Conservation (phyloP, 208 protist species). For the Trypanosoma cruzi region DNA sequence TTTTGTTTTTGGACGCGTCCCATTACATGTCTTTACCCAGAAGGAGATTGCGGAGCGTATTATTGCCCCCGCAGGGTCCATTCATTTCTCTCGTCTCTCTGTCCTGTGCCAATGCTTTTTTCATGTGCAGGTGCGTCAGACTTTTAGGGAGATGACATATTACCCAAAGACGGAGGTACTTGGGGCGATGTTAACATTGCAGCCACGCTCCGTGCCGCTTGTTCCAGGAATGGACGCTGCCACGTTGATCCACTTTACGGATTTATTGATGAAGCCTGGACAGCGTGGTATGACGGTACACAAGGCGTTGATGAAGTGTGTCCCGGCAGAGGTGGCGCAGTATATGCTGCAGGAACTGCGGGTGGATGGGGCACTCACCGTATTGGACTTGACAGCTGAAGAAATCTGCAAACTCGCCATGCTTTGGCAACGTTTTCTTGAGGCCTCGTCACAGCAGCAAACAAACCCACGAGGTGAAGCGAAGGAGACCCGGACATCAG, state of each 20-base stretch:
- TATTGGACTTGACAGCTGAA: conserved; percentile 71
- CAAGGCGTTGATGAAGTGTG: conserved; percentile 63
- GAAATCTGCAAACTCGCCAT: conserved; percentile 69
- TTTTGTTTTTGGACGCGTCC: conserved; percentile 84
- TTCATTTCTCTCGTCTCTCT: conserved; percentile 84
- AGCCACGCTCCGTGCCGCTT: conserved; percentile 63
- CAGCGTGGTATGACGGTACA: conserved; percentile 58
- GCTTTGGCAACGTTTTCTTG: conserved; percentile 76
- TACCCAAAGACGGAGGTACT: conserved; percentile 87
- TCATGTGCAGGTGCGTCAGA: conserved; percentile 72
- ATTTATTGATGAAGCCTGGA: conserved; percentile 76
- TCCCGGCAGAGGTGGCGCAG: conserved; percentile 77
- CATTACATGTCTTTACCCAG: conserved; percentile 88
- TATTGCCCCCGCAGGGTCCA: conserved; percentile 60
- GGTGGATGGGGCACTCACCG: conserved; percentile 81
- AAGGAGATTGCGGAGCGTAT: conserved; percentile 88
- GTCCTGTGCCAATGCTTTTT: conserved; percentile 86
- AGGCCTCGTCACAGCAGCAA: conserved; percentile 46
- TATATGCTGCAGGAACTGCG: conserved; percentile 85
- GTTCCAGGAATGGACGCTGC: conserved; percentile 54
- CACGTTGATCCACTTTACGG: conserved; percentile 79
- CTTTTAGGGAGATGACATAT: conserved; percentile 83
- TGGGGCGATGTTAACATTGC: conserved; percentile 78
- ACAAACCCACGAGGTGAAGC: neutral
- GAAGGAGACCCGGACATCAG: neutral